Percentiles rank a stretch among this genome's conserved stretches.
These are phyloP conservation scores for Corchorus capsularis DNA, from an alignment of 345 rosid species.

Conservation along the genomic window DNA sequence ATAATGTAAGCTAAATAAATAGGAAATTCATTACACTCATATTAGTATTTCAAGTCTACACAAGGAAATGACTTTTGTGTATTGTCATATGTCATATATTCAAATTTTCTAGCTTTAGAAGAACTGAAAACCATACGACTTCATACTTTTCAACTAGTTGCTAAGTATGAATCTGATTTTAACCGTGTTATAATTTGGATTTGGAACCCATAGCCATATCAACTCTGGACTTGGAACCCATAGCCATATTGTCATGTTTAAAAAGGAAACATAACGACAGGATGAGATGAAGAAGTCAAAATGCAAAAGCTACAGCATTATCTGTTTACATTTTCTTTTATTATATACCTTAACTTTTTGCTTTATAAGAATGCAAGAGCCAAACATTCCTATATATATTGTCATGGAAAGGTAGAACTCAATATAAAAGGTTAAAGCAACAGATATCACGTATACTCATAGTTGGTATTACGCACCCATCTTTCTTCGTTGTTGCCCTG, in stretches of 20 bases:
- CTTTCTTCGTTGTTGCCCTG: constrained; percentile 78
- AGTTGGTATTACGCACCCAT: constrained; percentile 51
- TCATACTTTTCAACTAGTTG: neutral
- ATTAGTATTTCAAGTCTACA: constrained; percentile 1
- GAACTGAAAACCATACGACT: neutral
- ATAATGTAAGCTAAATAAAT: constrained; percentile 29
- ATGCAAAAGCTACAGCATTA: neutral
- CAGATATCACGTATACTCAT: neutral
- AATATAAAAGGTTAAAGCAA: constrained; percentile 6
- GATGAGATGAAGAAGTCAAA: constrained; percentile 7
- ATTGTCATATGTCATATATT: constrained; percentile 1
- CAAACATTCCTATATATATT: neutral
- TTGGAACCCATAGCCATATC: neutral
- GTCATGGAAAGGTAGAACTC: neutral
- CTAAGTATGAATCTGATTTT: neutral
- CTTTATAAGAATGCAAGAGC: neutral
- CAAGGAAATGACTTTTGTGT: constrained; percentile 1
- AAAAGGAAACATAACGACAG: neutral
- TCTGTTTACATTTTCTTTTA: neutral
- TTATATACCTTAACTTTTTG: neutral
- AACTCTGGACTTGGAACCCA: neutral
- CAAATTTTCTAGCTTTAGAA: neutral
- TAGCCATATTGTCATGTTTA: neutral
- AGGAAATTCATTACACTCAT: constrained; percentile 11
- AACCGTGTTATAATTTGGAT: neutral